Conservation (phyloP, 805 yeast species). For the Kodamaea hsintzibuensis region DNA sequence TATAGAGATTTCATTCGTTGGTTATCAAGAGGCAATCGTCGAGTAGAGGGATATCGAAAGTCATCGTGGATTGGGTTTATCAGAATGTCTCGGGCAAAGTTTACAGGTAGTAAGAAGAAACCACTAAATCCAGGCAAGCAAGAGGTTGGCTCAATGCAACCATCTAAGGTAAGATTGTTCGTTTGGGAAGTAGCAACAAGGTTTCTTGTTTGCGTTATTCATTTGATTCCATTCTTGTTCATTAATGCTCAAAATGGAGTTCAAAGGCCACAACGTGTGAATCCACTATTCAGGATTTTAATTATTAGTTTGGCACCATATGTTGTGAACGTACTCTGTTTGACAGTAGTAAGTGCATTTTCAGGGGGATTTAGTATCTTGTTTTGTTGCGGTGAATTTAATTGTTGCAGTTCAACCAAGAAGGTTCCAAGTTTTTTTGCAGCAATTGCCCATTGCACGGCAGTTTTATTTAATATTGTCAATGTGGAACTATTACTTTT, state of each 20-base stretch:
- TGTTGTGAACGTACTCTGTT: conserved; percentile 33
- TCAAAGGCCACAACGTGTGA: conserved; percentile 28
- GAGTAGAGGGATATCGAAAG: conserved; percentile 47
- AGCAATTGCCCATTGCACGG: conserved; percentile 38
- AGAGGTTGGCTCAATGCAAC: not conserved
- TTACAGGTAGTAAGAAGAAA: conserved; percentile 26
- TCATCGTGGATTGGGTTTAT: conserved; percentile 82
- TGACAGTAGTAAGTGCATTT: conserved; percentile 32
- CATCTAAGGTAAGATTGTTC: not conserved
- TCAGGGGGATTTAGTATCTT: conserved; percentile 35
- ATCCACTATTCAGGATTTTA: conserved; percentile 60
- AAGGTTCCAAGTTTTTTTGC: conserved; percentile 26
- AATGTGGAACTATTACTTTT: conserved; percentile 38
- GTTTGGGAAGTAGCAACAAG: not conserved
- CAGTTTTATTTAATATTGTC: conserved; percentile 35
- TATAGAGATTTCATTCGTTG: conserved; percentile 52
- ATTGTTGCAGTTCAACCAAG: not conserved
- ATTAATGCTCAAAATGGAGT: conserved; percentile 90
- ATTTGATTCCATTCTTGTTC: conserved; percentile 67
- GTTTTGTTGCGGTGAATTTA: not conserved
- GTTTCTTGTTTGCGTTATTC: not conserved
- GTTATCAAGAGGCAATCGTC: conserved; percentile 54
- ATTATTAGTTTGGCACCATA: conserved; percentile 55
- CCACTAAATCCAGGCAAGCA: not conserved
- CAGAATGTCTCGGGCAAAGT: conserved; percentile 22